Conservation (phyloP, 495 filamentous ascomycete species). For the Apiosordaria backusii region DNA sequence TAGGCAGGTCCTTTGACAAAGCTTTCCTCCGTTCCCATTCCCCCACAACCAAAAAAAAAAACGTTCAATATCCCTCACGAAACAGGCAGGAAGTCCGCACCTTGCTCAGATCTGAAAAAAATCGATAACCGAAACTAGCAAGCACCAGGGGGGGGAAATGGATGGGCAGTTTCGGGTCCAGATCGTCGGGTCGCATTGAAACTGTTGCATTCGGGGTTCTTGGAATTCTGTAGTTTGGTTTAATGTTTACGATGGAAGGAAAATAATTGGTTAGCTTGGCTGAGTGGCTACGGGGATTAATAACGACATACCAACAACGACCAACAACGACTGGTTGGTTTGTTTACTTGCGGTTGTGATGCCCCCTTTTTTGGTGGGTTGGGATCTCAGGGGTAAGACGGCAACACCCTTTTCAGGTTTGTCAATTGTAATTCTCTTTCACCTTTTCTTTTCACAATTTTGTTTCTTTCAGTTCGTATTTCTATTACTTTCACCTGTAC, state of each 20-base stretch:
- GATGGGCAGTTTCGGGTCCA: background rate
- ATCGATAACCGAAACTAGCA: background rate
- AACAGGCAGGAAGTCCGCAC: background rate
- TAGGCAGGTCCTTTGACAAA: background rate
- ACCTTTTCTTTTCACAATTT: background rate
- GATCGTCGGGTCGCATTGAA: background rate
- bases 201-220: background rate
- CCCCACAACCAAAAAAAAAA: background rate
- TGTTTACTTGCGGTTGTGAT: background rate
- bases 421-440: background rate
- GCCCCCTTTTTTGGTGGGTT: background rate
- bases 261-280: background rate
- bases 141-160: background rate
- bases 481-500: background rate
- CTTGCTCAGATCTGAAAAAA: background rate
- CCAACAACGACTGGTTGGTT: background rate
- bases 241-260: background rate
- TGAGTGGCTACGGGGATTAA: background rate
- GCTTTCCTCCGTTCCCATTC: background rate
- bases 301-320: background rate
- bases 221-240: background rate
- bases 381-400: background rate
- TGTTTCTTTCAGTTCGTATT: background rate
- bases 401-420: background rate
- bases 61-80: background rate